These are phyloP conservation scores for Debaryomyces prosopidis DNA, from an alignment of 805 yeast species.

Conservation along the genomic window DNA sequence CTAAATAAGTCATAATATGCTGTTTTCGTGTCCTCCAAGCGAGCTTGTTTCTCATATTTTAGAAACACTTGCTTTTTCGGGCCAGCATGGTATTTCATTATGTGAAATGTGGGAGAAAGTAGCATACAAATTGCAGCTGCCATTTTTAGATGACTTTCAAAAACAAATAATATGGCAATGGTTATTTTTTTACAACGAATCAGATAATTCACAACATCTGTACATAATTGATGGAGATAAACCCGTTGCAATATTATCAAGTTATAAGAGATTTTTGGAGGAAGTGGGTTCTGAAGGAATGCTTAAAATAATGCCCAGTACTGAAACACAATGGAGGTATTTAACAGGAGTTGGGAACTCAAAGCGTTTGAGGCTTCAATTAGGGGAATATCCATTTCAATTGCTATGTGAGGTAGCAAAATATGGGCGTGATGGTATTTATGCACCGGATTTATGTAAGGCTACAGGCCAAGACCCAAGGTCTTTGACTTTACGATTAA, in stretches of 20 bases:
- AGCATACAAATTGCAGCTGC: conserved; percentile 16
- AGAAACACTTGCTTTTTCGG: conserved; percentile 32
- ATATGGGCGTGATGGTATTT: conserved; percentile 55
- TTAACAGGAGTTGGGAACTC: conserved; percentile 52
- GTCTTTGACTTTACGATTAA: conserved; percentile 64
- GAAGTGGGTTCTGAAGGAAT: conserved; percentile 15
- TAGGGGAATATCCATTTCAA: conserved; percentile 56
- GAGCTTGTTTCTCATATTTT: conserved; percentile 24
- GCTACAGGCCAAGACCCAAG: conserved; percentile 70
- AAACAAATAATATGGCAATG: conserved; percentile 43
- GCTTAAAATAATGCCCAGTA: conserved; percentile 39
- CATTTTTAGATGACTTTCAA: conserved; percentile 32
- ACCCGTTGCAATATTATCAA: conserved; percentile 15
- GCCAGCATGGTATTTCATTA: conserved; percentile 28
- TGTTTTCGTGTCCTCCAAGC: conserved; percentile 24
- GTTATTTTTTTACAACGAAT: conserved; percentile 24
- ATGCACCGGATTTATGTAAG: conserved; percentile 55
- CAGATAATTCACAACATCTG: conserved; percentile 12
- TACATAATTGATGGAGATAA: conserved; percentile 12
- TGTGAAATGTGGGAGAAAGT: conserved; percentile 28
- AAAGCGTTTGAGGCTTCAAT: conserved; percentile 46
- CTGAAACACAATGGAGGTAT: conserved; percentile 56
- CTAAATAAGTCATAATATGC: conserved; percentile 8
- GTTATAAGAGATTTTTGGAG: conserved; percentile 16
- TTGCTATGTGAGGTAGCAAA: conserved; percentile 63